phyloP scores from a whole-genome alignment of 495 filamentous ascomycete genomes.

The Penicillium verhagenii region DNA sequence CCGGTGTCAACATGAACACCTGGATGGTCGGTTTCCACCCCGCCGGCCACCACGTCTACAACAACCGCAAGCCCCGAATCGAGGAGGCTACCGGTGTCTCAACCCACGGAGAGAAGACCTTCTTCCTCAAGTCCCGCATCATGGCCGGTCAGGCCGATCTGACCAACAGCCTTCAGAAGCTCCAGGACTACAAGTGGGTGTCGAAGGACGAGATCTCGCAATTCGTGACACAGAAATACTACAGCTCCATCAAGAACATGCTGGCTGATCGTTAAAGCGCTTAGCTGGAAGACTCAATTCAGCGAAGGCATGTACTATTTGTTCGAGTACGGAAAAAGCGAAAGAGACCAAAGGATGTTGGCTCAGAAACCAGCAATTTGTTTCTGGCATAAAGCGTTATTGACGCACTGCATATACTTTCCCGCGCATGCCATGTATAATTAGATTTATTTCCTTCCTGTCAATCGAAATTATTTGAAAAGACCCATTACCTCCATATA shows the following conservation, averaged over 20 bases:
- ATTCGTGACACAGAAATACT: constrained; percentile 63
- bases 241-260: constrained; percentile 72
- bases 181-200: constrained; percentile 88
- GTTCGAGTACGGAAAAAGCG: constrained; percentile 2
- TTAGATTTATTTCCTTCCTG: constrained; percentile 36
- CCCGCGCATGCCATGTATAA: constrained; percentile 47
- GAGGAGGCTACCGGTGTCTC: constrained; percentile 36
- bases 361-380: constrained; percentile 15
- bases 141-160: constrained; percentile 94
- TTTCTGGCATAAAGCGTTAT: constrained; percentile 17
- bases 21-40: constrained; percentile 94
- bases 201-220: constrained; percentile 80
- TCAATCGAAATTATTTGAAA: constrained; percentile 28
- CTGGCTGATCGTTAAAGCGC: constrained; percentile 62
- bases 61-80: constrained; percentile 35
- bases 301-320: background rate
- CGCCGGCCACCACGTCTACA: constrained; percentile 70
- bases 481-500: background rate
- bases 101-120: constrained; percentile 70
- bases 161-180: constrained; percentile 63
- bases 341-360: background rate
- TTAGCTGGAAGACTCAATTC: background rate
- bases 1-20: constrained; percentile 96
- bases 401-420: constrained; percentile 42
- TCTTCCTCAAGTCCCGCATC: constrained; percentile 94